Conservation (phyloP, 805 yeast genomes). For the Phaffomyces antillensis region DNA sequence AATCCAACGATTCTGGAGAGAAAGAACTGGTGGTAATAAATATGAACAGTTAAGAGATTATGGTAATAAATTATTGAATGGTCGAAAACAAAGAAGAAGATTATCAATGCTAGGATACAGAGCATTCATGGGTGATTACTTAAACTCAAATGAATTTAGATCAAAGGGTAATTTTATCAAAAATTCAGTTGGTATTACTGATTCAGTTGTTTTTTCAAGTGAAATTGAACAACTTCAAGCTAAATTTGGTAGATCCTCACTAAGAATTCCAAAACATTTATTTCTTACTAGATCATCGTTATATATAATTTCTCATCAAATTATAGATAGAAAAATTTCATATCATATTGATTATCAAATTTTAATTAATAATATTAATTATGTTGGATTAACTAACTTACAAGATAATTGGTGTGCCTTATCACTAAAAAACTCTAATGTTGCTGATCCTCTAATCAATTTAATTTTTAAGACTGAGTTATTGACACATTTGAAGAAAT, state of each 20-base stretch:
- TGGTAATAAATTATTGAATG: constrained; percentile 64
- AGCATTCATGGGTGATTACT: constrained; percentile 89
- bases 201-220: constrained; percentile 65
- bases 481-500: constrained; percentile 60
- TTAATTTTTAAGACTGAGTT: constrained; percentile 86
- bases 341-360: constrained; percentile 60
- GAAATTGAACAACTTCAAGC: constrained; percentile 76
- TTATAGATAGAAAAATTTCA: constrained; percentile 53
- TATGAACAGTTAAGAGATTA: constrained; percentile 79
- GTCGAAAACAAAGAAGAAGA: constrained; percentile 83
- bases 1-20: constrained; percentile 80
- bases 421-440: constrained; percentile 28
- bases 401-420: constrained; percentile 92
- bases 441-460: constrained; percentile 77
- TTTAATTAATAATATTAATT: constrained; percentile 50
- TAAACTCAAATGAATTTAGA: constrained; percentile 73
- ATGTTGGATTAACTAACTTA: constrained; percentile 60
- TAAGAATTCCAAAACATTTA: constrained; percentile 64
- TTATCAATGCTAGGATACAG: constrained; percentile 83
- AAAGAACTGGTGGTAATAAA: constrained; percentile 71
- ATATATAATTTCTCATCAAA: constrained; percentile 65
- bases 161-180: constrained; percentile 72
- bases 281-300: constrained; percentile 58
- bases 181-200: constrained; percentile 62
- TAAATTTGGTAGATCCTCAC: constrained; percentile 90